Percentiles rank a stretch among this genome's conserved stretches.
These are phyloP conservation scores for Dispira simplex DNA, from an alignment of 192 early-diverging fungal genomes.

Conservation along the genomic window DNA sequence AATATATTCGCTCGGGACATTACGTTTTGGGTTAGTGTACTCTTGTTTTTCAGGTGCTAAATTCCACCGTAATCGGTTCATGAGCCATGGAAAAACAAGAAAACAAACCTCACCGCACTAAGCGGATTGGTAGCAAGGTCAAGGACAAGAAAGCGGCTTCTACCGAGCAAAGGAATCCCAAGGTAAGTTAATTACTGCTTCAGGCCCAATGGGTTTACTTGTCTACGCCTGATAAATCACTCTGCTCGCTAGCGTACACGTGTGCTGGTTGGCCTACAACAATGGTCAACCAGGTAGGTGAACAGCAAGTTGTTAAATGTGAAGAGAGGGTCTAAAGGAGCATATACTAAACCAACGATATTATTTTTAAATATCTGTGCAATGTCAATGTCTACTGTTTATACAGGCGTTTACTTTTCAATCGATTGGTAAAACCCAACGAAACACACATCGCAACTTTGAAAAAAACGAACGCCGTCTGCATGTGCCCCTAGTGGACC, in stretches of 20 bases:
- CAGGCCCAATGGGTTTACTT: not conserved
- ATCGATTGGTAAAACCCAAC: constrained; percentile 57
- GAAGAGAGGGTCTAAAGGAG: no score
- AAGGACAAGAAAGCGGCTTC: constrained; percentile 64
- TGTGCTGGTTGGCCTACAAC: not conserved
- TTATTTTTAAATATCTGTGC: not conserved
- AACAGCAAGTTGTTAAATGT: no score
- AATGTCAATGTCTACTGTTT: not conserved
- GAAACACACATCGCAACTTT: constrained; percentile 60
- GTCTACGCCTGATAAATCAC: not conserved
- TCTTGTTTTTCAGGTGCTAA: no score
- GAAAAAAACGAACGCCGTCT: constrained; percentile 81
- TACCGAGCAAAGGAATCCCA: constrained; percentile 76
- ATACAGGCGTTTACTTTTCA: constrained; percentile 54
- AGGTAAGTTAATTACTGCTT: constrained; percentile 28
- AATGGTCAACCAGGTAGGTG: not conserved
- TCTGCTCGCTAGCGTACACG: not conserved
- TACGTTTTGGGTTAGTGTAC: no score
- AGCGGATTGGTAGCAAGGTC: constrained; percentile 72
- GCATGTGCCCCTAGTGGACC: constrained; percentile 92
- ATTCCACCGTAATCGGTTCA: no score
- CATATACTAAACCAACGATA: not conserved
- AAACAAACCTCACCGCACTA: constrained; percentile 72
- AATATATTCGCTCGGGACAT: no score
- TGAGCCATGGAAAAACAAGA: constrained; percentile 23